Conservation (phyloP, 805 yeast genomes). For the Monosporozyma siamensis region DNA sequence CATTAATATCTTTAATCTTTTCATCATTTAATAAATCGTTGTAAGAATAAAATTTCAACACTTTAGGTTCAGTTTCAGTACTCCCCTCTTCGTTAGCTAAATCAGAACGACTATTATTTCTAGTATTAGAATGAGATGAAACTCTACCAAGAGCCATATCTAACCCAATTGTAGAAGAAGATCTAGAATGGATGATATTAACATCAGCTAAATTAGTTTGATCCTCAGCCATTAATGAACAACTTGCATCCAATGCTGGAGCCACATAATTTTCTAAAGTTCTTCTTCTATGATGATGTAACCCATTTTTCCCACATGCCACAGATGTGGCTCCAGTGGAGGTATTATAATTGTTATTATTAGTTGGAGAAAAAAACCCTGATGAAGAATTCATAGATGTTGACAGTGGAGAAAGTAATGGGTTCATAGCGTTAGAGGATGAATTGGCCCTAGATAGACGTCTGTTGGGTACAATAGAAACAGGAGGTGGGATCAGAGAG, state of each 20-base stretch:
- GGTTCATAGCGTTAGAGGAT: not conserved
- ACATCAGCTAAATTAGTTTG: conserved; percentile 55
- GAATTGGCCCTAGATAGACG: conserved; percentile 2
- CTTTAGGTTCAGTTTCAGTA: conserved; percentile 10
- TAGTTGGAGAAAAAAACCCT: not conserved
- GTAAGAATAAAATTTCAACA: conserved; percentile 54
- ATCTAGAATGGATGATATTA: conserved; percentile 58
- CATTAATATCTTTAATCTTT: conserved; percentile 30
- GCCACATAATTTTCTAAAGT: conserved; percentile 61
- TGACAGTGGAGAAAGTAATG: not conserved
- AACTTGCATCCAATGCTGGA: conserved; percentile 74
- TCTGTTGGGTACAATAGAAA: not conserved
- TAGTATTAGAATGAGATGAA: conserved; percentile 2
- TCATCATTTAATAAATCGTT: conserved; percentile 72
- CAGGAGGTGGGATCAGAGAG: not conserved
- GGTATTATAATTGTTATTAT: not conserved
- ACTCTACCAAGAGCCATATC: conserved; percentile 31
- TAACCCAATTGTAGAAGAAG: conserved; percentile 44
- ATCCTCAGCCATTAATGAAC: conserved; percentile 48
- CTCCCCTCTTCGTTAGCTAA: not conserved
- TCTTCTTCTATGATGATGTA: conserved; percentile 28
- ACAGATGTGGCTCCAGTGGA: too few species aligned
- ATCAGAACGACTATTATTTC: conserved; percentile 2
- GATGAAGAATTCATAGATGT: not conserved
- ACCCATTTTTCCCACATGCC: conserved; percentile 5